Percentiles rank a stretch among this genome's conserved stretches.
These are phyloP conservation scores for Chaetoceros muelleri DNA, from an alignment of 108 stramenopile genomes.

Conservation along the genomic window DNA sequence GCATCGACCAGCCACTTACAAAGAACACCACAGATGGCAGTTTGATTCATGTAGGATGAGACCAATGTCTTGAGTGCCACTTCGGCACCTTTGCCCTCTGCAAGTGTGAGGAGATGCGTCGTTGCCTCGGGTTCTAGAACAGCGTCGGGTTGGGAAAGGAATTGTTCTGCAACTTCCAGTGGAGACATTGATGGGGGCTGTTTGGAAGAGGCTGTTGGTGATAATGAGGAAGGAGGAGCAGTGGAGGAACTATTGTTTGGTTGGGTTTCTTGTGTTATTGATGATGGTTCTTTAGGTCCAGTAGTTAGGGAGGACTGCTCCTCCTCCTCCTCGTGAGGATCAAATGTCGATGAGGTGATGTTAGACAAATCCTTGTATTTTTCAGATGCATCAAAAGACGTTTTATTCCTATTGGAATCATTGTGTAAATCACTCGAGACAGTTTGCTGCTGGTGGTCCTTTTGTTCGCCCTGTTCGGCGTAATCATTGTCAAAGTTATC, in stretches of 20 bases:
- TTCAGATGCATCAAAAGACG: no score
- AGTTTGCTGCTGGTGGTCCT: background rate
- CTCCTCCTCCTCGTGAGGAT: background rate
- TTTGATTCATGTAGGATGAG: slow-evolving; percentile 49
- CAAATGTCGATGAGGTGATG: no score
- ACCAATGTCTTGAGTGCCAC: slow-evolving; percentile 53
- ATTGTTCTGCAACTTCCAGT: slow-evolving; percentile 40
- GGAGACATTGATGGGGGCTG: slow-evolving; percentile 18
- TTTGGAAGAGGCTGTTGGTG: background rate
- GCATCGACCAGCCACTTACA: slow-evolving; percentile 64
- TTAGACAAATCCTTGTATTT: no score
- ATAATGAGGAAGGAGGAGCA: no score
- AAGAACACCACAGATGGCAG: slow-evolving; percentile 69
- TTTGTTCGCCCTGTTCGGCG: background rate
- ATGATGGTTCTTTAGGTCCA: background rate
- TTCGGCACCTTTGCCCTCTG: slow-evolving; percentile 24
- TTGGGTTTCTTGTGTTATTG: background rate
- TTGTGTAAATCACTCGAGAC: background rate
- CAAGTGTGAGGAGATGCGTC: slow-evolving; percentile 32
- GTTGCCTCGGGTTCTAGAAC: slow-evolving; percentile 57
- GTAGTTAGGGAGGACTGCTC: background rate
- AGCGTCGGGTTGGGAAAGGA: slow-evolving; percentile 56
- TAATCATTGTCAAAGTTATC: no score
- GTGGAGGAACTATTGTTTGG: background rate
- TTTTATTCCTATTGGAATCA: background rate